Base-by-base conservation (phyloP, 2,329 filamentous ascomycete genomes). In the Aspergillus calidoustus region DNA sequence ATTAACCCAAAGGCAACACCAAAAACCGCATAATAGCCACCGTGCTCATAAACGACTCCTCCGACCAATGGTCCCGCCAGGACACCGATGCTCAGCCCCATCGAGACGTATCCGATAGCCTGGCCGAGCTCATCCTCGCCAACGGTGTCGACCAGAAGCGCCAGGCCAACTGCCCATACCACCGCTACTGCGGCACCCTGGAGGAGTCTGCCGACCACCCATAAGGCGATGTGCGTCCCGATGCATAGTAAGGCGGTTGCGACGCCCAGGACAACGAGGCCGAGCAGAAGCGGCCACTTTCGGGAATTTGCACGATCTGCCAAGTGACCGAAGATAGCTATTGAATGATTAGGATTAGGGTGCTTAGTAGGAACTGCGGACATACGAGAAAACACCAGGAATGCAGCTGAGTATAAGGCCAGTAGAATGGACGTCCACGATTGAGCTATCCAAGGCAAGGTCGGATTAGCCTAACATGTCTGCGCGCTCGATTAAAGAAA, bases 151-250 rank as follows among this genome's bases (percentile, higher is more conserved):
- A 89, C 89, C 19, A 93, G 72, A 38, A 93, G 76, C 0, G 91
- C 90, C 30, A 89, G 80, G 0, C 90, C 91, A 0, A 91, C 89
- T 0, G 87, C 88, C 89, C 90, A 93, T 7, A 92, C 89, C 2
- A 92, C 84, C 1, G 88, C 87, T 1, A 89, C 89, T 31, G 87
- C 88, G 6, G 87, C 73, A 0, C 91, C 90, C 71, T 93, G 90
- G n/a, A 92, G 77, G 3, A 91, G 62, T 22, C 91, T 81, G 1
- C 88, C 91, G 0, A 86, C 77, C 13, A 91, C 77, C 34, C 92
- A 80, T 0, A 92, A 72, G 0, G 79, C 84, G 55, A 91, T 83
- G 15, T 81, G 83, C 38, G 81, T 84, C 2, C 89, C 89, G 7
- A 91, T 76, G 64, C 88, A 90, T 1, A 93, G 79, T 69, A 92